Conservation (phyloP, 208 protist genomes). For the Zelonia costaricensis region DNA sequence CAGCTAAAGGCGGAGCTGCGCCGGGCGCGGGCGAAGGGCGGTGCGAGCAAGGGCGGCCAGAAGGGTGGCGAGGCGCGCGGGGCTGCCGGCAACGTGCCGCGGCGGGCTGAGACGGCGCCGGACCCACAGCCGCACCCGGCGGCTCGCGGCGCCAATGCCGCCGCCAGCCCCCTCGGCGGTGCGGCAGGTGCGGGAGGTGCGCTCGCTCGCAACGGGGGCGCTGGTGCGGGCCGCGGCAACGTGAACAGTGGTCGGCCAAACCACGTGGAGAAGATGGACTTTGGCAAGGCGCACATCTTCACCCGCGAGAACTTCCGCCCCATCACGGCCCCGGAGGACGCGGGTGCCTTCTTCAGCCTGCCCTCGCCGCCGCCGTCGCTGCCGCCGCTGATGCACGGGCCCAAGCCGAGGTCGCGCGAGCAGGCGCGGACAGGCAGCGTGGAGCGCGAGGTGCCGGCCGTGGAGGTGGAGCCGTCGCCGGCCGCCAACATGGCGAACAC, state of each 20-base stretch:
- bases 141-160: slow-evolving; percentile 5
- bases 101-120: slow-evolving; percentile 79
- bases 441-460: not conserved
- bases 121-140: slow-evolving; percentile 33
- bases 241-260: slow-evolving; percentile 7
- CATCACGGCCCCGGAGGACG: slow-evolving; percentile 64
- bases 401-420: slow-evolving; percentile 1
- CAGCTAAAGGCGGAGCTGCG: slow-evolving; percentile 78
- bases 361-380: slow-evolving; percentile 13
- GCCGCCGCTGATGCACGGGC: slow-evolving; percentile 9
- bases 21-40: slow-evolving; percentile 68
- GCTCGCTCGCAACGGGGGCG: not conserved
- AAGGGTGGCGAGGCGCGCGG: slow-evolving; percentile 1
- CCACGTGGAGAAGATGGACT: slow-evolving; percentile 43
- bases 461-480: slow-evolving; percentile 1
- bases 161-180: slow-evolving; percentile 7
- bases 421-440: not conserved
- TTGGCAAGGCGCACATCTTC: slow-evolving; percentile 63
- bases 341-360: slow-evolving; percentile 18
- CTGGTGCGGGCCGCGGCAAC: slow-evolving; percentile 1
- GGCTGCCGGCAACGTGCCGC: slow-evolving; percentile 16
- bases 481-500: not conserved
- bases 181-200: slow-evolving; percentile 2
- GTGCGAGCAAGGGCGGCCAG: slow-evolving; percentile 26
- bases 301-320: slow-evolving; percentile 56